phyloP scores from a whole-genome alignment of 2,329 filamentous ascomycete genomes.

The Lecanicillium sp. region DNA sequence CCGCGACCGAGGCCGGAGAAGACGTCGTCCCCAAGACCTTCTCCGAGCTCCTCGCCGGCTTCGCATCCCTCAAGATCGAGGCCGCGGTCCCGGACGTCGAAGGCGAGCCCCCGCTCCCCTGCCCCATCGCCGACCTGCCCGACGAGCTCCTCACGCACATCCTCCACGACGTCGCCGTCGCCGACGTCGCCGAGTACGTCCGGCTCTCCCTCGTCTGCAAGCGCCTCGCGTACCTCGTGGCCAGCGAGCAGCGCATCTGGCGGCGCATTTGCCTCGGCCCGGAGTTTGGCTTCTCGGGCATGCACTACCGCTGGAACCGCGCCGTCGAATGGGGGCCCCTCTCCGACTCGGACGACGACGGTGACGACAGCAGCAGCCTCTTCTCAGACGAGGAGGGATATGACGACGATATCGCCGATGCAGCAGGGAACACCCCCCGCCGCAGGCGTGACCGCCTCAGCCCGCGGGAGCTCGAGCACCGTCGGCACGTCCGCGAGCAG shows the following conservation, averaged over 20 bases:
- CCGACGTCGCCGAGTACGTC: slow-evolving; percentile 71
- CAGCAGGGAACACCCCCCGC: too few relatives aligned
- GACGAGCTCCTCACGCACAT: slow-evolving; percentile 82
- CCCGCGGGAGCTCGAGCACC: slow-evolving; percentile 30
- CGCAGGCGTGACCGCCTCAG: slow-evolving; percentile 23
- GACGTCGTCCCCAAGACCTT: slow-evolving; percentile 40
- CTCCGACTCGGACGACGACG: slow-evolving; percentile 19
- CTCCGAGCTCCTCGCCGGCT: slow-evolving; percentile 68
- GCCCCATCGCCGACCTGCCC: slow-evolving; percentile 70
- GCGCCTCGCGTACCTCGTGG: slow-evolving; percentile 75
- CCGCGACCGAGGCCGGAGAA: slow-evolving; percentile 35
- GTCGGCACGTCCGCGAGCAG: slow-evolving; percentile 27
- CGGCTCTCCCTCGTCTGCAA: slow-evolving; percentile 79
- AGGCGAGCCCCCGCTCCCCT: slow-evolving; percentile 66
- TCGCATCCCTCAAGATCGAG: slow-evolving; percentile 64
- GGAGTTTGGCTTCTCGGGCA: slow-evolving; percentile 72
- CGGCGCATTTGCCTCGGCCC: slow-evolving; percentile 62
- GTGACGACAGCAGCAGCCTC: slow-evolving; percentile 25
- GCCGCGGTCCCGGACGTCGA: slow-evolving; percentile 63
- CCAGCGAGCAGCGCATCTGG: slow-evolving; percentile 83
- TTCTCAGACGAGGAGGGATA: slow-evolving; percentile 21
- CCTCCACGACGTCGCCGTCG: slow-evolving; percentile 61
- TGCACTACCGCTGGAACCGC: slow-evolving; percentile 74
- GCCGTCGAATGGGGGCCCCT: slow-evolving; percentile 52
- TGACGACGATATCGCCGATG: slow-evolving; percentile 21